Evolutionary conservation across 495 filamentous ascomycete species (phyloP).

Genomic region (Cenococcum geophilum): DNA sequence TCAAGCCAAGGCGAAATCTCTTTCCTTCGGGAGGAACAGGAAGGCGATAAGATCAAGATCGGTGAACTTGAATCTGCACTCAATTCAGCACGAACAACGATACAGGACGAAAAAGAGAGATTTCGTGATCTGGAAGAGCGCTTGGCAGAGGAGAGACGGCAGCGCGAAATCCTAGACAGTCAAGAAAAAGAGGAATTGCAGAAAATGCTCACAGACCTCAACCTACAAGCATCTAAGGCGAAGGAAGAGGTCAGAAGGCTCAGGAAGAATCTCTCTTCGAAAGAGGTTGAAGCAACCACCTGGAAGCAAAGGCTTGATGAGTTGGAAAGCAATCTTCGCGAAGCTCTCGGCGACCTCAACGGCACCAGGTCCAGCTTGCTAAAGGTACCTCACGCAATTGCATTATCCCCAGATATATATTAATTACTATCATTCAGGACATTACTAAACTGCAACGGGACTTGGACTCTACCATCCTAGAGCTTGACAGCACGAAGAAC

Average conservation of each 20-base stretch:
- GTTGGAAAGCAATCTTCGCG: conserved; percentile 78
- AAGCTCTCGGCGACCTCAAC: conserved; percentile 75
- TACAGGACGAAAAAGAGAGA: conserved; percentile 77
- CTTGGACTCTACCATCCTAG: conserved; percentile 71
- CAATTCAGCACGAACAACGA: conserved; percentile 61
- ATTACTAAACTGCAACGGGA: conserved; percentile 83
- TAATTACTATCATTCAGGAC: conserved; percentile 48
- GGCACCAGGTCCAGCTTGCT: conserved; percentile 83
- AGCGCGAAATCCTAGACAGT: conserved; percentile 77
- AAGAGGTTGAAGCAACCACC: conserved; percentile 79
- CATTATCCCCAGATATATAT: conserved; percentile 18
- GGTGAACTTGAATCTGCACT: conserved; percentile 80
- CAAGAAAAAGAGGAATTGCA: conserved; percentile 85
- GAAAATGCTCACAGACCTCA: conserved; percentile 75
- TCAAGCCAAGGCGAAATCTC: conserved; percentile 87
- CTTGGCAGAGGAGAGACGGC: conserved; percentile 70
- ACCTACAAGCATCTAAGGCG: conserved; percentile 66
- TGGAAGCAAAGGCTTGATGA: conserved; percentile 87
- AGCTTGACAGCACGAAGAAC: conserved; percentile 69
- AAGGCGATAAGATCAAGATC: conserved; percentile 96
- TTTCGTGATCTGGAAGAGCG: conserved; percentile 70
- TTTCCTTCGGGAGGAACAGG: conserved; percentile 94
- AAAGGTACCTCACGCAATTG: conserved; percentile 46
- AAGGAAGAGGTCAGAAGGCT: conserved; percentile 84
- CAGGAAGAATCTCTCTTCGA: conserved; percentile 69